Conservation (phyloP, 257 asterid genomes). For the Sherardia arvensis region DNA sequence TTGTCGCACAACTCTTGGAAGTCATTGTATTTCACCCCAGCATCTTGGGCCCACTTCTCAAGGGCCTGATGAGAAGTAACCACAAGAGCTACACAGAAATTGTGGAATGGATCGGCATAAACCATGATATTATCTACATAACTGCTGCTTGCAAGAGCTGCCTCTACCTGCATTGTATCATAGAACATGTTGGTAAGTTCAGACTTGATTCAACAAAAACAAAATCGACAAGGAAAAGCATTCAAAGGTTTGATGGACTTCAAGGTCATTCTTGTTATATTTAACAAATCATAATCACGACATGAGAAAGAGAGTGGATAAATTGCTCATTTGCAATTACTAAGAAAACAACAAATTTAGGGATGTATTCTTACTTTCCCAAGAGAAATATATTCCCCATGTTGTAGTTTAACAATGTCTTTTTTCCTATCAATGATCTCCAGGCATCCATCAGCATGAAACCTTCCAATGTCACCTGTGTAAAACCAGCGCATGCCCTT, state of each 20-base stretch:
- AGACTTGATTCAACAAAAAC: background rate
- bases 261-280: background rate
- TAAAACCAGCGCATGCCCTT: slow-evolving; percentile 88
- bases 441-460: slow-evolving; percentile 87
- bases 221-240: background rate
- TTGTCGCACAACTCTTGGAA: slow-evolving; percentile 61
- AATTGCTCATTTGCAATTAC: background rate
- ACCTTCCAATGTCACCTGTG: slow-evolving; percentile 82
- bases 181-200: slow-evolving; percentile 4
- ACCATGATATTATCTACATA: slow-evolving; percentile 66
- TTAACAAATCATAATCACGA: background rate
- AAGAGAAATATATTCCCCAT: slow-evolving; percentile 86
- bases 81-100: slow-evolving; percentile 68
- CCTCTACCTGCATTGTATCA: slow-evolving; percentile 57
- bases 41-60: slow-evolving; percentile 71
- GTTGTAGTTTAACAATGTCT: slow-evolving; percentile 90
- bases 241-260: background rate
- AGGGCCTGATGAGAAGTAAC: slow-evolving; percentile 62
- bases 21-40: slow-evolving; percentile 48
- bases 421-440: slow-evolving; percentile 90
- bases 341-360: background rate
- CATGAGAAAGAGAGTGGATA: background rate
- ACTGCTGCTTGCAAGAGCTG: slow-evolving; percentile 56
- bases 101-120: slow-evolving; percentile 76
- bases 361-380: slow-evolving; percentile 49